Percentiles rank a stretch among this genome's conserved stretches.
These are phyloP conservation scores for Aspergillus saccharolyticus DNA, from an alignment of 495 filamentous ascomycete genomes.

Conservation along the genomic window DNA sequence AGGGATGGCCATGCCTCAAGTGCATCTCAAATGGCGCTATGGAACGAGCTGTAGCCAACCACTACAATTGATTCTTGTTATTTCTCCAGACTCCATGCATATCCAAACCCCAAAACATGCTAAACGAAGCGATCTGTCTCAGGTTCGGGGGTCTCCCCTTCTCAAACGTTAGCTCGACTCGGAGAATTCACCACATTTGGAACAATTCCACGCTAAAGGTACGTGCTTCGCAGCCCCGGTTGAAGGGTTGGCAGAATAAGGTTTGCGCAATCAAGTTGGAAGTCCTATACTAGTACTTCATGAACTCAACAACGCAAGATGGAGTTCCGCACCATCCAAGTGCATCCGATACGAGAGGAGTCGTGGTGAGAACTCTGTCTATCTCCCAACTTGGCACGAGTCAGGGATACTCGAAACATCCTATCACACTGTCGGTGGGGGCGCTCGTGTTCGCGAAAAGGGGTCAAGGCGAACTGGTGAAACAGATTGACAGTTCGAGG, in stretches of 20 bases:
- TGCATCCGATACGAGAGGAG: neutral
- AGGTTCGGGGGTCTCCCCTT: constrained; percentile 7
- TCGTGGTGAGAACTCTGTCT: neutral
- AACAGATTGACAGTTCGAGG: neutral
- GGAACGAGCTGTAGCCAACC: neutral
- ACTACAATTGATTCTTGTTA: neutral
- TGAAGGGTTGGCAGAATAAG: constrained; percentile 7
- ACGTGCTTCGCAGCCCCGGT: constrained; percentile 11
- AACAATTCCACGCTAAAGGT: constrained; percentile 14
- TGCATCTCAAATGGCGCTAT: neutral
- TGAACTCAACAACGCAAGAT: constrained; percentile 8
- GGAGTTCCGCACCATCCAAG: neutral
- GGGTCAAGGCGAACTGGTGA: neutral
- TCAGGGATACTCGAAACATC: neutral
- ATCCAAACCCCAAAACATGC: neutral
- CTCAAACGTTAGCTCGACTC: constrained; percentile 16
- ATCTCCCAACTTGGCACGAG: neutral
- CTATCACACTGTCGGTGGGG: neutral
- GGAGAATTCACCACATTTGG: constrained; percentile 21
- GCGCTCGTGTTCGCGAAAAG: neutral
- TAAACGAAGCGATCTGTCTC: constrained; percentile 8
- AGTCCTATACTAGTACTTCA: constrained; percentile 7
- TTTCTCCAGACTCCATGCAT: neutral
- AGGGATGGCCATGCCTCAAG: neutral
- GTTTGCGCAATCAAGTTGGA: constrained; percentile 13